These are phyloP conservation scores for Mycena amicta DNA, from an alignment of 768 basidiomycete genomes.

Conservation along the genomic window DNA sequence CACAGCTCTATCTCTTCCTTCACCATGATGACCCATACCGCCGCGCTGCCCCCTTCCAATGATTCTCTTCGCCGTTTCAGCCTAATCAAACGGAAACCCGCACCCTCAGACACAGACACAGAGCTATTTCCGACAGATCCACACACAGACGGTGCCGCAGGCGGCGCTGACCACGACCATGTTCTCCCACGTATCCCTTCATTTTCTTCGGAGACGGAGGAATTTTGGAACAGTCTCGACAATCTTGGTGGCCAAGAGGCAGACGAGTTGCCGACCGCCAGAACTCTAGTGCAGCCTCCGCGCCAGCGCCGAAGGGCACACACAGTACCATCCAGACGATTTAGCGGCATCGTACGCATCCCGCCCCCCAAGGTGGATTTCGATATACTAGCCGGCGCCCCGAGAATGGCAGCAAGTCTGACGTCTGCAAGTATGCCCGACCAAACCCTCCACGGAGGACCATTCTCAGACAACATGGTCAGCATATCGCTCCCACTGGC, in stretches of 20 bases:
- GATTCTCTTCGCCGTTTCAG: slow-evolving; percentile 8
- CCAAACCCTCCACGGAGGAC: not conserved
- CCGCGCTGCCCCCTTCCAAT: not conserved
- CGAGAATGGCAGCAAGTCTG: slow-evolving; percentile 4
- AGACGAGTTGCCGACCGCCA: not conserved
- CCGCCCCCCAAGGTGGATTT: slow-evolving; percentile 13
- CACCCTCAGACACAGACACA: not conserved
- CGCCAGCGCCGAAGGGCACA: slow-evolving; percentile 2
- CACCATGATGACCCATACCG: not conserved
- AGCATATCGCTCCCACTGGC: too few species aligned
- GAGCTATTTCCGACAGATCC: slow-evolving; percentile 32
- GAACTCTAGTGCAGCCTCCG: not conserved
- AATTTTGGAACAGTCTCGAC: slow-evolving; percentile 6
- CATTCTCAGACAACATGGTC: not conserved
- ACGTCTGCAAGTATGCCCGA: not conserved
- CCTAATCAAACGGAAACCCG: slow-evolving; percentile 14
- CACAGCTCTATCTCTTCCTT: not conserved
- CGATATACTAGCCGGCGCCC: slow-evolving; percentile 1
- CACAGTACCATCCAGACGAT: slow-evolving; percentile 13
- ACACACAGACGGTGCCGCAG: slow-evolving; percentile 30
- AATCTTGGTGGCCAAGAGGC: slow-evolving; percentile 9
- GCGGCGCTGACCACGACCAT: not conserved
- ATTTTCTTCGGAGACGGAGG: slow-evolving; percentile 3
- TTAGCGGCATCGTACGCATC: slow-evolving; percentile 9
- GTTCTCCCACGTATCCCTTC: not conserved